These are phyloP conservation scores for Candida caryicola DNA, from an alignment of 805 yeast species.

Conservation along the genomic window DNA sequence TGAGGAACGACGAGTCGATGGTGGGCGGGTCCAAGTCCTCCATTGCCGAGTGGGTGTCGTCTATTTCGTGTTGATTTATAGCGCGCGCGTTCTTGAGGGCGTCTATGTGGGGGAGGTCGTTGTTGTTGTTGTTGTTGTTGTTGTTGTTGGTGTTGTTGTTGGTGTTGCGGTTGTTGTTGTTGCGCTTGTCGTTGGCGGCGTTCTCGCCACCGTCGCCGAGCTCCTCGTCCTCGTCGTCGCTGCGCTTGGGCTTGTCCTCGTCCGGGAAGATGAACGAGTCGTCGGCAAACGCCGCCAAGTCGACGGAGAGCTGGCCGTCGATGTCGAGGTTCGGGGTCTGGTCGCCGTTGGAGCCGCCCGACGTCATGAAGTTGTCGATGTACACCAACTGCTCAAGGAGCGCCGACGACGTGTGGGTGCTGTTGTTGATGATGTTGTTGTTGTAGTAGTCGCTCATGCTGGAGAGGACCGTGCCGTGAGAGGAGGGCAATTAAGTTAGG, in stretches of 20 bases:
- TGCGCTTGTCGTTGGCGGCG: conserved; percentile 5
- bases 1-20: conserved; percentile 1
- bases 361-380: conserved; percentile 65
- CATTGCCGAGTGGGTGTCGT: neutral
- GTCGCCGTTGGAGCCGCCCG: conserved; percentile 30
- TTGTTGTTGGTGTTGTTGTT: conserved; percentile 1
- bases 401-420: conserved; percentile 33
- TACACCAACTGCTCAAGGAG: conserved; percentile 75
- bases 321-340: conserved; percentile 40
- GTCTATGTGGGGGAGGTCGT: neutral
- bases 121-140: conserved; percentile 2
- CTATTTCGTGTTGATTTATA: neutral
- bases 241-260: conserved; percentile 62
- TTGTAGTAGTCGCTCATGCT: neutral
- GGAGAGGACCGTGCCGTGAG: too few species aligned
- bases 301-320: conserved; percentile 45
- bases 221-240: conserved; percentile 16
- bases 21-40: neutral
- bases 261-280: conserved; percentile 79
- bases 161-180: conserved; percentile 15
- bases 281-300: conserved; percentile 79
- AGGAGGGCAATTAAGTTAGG: too few species aligned
- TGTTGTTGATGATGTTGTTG: conserved; percentile 6
- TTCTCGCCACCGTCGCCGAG: conserved; percentile 3
- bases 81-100: conserved; percentile 1